These are phyloP conservation scores for Tetrapisispora phaffii DNA, from an alignment of 805 yeast genomes.

Conservation along the genomic window DNA sequence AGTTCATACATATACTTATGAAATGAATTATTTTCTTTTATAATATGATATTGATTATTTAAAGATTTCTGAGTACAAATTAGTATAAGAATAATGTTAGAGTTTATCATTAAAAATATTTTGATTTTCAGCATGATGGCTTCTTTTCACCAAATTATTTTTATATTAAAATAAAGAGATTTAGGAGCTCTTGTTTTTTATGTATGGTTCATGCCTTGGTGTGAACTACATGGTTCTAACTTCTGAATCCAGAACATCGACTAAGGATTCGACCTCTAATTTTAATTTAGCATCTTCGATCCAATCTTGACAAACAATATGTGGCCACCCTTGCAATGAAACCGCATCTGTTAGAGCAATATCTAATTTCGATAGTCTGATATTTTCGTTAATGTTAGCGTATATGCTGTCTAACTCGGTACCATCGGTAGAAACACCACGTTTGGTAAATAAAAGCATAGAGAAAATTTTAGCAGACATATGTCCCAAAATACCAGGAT, in stretches of 20 bases:
- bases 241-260: conserved; percentile 60
- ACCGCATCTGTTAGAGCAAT: conserved; percentile 90
- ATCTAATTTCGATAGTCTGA: conserved; percentile 67
- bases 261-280: conserved; percentile 74
- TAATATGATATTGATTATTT: background rate
- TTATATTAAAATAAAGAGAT: too few relatives aligned
- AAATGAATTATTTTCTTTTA: too few relatives aligned
- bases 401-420: conserved; percentile 77
- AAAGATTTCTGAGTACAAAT: background rate
- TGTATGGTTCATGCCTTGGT: too few relatives aligned
- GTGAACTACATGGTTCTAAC: conserved; percentile 37
- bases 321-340: conserved; percentile 83
- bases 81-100: background rate
- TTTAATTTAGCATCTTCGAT: conserved; percentile 79
- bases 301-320: conserved; percentile 88
- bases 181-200: too few relatives aligned
- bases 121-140: background rate
- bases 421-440: conserved; percentile 68
- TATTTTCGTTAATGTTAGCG: conserved; percentile 70
- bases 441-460: conserved; percentile 61
- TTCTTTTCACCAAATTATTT: too few relatives aligned
- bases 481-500: conserved; percentile 93
- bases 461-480: conserved; percentile 71
- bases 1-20: too few relatives aligned
- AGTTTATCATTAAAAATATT: too few relatives aligned